These are phyloP conservation scores for Biancaea sappan DNA, from an alignment of 306 rosid species.

Conservation along the genomic window DNA sequence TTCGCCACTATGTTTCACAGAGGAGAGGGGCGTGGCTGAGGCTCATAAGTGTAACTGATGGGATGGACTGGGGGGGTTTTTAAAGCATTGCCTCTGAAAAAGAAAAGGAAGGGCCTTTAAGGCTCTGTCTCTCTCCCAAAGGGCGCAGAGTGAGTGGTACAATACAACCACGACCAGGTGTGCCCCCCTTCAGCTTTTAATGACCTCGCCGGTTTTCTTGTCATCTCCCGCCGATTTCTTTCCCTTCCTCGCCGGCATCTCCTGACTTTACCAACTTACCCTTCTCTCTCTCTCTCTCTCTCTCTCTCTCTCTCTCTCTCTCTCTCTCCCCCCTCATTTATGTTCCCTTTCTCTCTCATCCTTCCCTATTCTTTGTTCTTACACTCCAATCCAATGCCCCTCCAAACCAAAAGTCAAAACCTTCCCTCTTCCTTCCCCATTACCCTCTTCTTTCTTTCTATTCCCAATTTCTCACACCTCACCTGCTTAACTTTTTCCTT, in stretches of 20 bases:
- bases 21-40: too few species aligned
- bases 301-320: conserved; percentile 33
- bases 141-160: conserved; percentile 33
- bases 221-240: not conserved
- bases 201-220: conserved; percentile 16
- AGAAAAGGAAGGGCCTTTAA: conserved; percentile 39
- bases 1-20: not conserved
- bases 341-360: conserved; percentile 15
- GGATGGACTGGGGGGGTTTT: conserved; percentile 73
- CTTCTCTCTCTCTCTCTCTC: conserved; percentile 40
- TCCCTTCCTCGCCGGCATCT: conserved; percentile 14
- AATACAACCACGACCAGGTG: conserved; percentile 48
- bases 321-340: conserved; percentile 38
- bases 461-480: too few species aligned
- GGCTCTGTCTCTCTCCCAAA: conserved; percentile 37
- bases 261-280: conserved; percentile 27
- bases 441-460: too few species aligned
- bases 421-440: too few species aligned
- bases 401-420: conserved; percentile 72
- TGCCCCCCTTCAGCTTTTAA: conserved; percentile 44
- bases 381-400: too few species aligned
- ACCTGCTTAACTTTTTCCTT: too few species aligned
- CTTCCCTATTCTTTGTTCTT: conserved; percentile 29
- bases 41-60: conserved; percentile 62
- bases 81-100: conserved; percentile 46